These are phyloP conservation scores for Parastagonospora nodorum DNA, from an alignment of 2,329 filamentous ascomycete species.

Conservation along the genomic window DNA sequence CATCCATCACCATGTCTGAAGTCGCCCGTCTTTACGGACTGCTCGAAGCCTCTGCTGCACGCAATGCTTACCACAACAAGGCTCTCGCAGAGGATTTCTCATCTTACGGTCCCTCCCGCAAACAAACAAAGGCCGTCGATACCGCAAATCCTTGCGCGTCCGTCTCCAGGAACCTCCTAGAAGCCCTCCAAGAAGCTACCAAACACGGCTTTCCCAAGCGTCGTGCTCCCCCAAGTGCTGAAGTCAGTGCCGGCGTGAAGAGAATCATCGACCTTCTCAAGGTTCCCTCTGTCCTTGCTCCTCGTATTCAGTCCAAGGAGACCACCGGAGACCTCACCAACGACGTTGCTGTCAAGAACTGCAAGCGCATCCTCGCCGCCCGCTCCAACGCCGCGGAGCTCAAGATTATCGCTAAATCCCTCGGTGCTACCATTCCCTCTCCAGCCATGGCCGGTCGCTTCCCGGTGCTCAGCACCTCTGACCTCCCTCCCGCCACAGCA, in stretches of 20 bases:
- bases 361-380: slow-evolving; percentile 24
- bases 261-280: slow-evolving; percentile 23
- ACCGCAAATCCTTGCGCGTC: slow-evolving; percentile 4
- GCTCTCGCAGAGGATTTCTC: slow-evolving; percentile 6
- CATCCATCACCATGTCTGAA: slow-evolving; percentile 25
- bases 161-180: slow-evolving; percentile 18
- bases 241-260: slow-evolving; percentile 18
- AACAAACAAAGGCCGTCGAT: slow-evolving; percentile 4
- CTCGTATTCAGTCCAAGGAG: slow-evolving; percentile 6
- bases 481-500: slow-evolving; percentile 65
- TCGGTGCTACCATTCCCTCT: slow-evolving; percentile 8
- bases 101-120: slow-evolving; percentile 1
- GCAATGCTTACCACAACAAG: slow-evolving; percentile 27
- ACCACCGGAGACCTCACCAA: slow-evolving; percentile 17
- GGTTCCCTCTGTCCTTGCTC: slow-evolving; percentile 6
- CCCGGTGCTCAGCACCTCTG: slow-evolving; percentile 42
- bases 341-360: slow-evolving; percentile 26
- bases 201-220: slow-evolving; percentile 13
- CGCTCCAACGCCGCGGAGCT: slow-evolving; percentile 15
- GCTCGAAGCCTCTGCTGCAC: slow-evolving; percentile 28
- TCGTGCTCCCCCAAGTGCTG: slow-evolving; percentile 14
- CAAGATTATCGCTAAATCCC: slow-evolving; percentile 10
- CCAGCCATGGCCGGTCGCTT: slow-evolving; percentile 38
- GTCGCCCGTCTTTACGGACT: slow-evolving; percentile 25
- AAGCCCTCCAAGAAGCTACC: slow-evolving; percentile 20